Evolutionary conservation across 2,329 filamentous ascomycete species (phyloP).

Genomic region (Ophiostoma triangulosporum): DNA sequence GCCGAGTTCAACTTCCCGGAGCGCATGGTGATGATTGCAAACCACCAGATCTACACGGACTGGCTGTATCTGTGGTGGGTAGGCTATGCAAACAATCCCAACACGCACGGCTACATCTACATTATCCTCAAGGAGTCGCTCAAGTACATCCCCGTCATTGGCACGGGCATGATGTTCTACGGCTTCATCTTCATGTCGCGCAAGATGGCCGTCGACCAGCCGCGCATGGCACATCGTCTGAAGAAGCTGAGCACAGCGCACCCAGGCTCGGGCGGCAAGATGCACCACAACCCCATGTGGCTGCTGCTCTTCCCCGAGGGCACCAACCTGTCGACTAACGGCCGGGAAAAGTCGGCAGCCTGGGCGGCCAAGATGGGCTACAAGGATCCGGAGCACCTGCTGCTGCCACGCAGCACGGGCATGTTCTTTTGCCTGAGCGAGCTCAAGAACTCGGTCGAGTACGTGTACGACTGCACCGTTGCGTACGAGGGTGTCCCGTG

Average conservation of each 20-base stretch:
- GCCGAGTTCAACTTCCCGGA: conserved; percentile 71
- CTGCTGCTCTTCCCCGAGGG: conserved; percentile 78
- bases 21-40: conserved; percentile 70
- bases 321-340: conserved; percentile 64
- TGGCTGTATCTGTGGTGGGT: conserved; percentile 94
- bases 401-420: conserved; percentile 70
- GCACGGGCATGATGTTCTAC: conserved; percentile 72
- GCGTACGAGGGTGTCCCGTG: conserved; percentile 90
- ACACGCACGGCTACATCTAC: conserved; percentile 75
- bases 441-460: conserved; percentile 60
- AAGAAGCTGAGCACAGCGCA: conserved; percentile 50
- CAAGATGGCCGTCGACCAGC: conserved; percentile 71
- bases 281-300: conserved; percentile 72
- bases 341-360: conserved; percentile 52
- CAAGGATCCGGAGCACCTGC: conserved; percentile 57
- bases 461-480: conserved; percentile 85
- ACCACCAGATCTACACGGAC: conserved; percentile 82
- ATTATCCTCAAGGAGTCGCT: conserved; percentile 85
- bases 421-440: conserved; percentile 68
- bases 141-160: conserved; percentile 67
- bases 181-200: conserved; percentile 87
- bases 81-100: conserved; percentile 62
- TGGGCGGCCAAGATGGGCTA: conserved; percentile 69
- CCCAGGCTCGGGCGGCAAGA: conserved; percentile 36
- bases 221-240: conserved; percentile 60